phyloP scores from a whole-genome alignment of 192 early-diverging fungal genomes.

The Entomortierella beljakovae region DNA sequence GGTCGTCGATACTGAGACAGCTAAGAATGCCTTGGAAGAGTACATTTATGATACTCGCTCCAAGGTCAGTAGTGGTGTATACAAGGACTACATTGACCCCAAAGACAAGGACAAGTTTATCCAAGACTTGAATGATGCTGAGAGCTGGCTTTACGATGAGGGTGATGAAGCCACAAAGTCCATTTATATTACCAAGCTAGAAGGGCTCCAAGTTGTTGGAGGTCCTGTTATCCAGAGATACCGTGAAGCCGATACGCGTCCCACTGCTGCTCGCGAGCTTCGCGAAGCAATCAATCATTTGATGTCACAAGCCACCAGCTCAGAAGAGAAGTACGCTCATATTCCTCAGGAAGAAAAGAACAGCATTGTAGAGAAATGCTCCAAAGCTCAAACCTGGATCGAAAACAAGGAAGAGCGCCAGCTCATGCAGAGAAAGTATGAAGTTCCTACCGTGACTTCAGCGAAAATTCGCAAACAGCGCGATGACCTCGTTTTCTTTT shows the following conservation, averaged over 20 bases:
- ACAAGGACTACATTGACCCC: constrained; percentile 80
- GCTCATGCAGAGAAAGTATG: constrained; percentile 80
- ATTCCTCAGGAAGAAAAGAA: constrained; percentile 90
- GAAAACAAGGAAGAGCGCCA: constrained; percentile 84
- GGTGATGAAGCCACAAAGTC: constrained; percentile 94
- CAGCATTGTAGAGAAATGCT: constrained; percentile 80
- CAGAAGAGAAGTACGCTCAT: constrained; percentile 90
- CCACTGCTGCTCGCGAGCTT: constrained; percentile 85
- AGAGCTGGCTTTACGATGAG: constrained; percentile 99
- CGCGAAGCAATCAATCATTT: constrained; percentile 83
- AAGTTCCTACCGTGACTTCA: constrained; percentile 75
- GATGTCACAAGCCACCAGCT: constrained; percentile 75
- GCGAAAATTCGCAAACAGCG: constrained; percentile 82
- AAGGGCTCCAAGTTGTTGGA: constrained; percentile 82
- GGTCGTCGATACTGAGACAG: constrained; percentile 93
- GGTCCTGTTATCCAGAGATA: constrained; percentile 84
- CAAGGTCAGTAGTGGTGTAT: constrained; percentile 80
- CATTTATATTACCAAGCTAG: constrained; percentile 88
- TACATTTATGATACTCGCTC: constrained; percentile 96
- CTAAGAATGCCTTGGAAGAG: constrained; percentile 97
- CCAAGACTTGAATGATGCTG: constrained; percentile 76
- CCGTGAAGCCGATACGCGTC: constrained; percentile 88
- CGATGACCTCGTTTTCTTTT: constrained; percentile 74
- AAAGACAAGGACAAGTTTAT: constrained; percentile 77
- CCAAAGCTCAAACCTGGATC: constrained; percentile 88